Evolutionary conservation across 1,284 basidiomycete species (phyloP).

Genomic region (Dichomitus squalens): DNA sequence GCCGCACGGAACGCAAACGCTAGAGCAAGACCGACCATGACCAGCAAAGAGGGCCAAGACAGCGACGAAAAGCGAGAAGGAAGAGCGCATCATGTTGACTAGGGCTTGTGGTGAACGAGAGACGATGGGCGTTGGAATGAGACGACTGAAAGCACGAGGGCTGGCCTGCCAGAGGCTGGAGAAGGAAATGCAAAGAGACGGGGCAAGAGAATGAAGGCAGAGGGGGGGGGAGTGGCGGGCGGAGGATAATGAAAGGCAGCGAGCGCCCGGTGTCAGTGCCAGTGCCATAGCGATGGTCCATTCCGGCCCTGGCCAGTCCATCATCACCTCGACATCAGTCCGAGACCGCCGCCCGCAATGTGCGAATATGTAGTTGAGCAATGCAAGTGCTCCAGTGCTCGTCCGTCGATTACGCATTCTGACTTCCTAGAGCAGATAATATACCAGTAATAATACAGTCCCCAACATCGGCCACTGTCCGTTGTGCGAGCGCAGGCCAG

Average conservation of each 20-base stretch:
- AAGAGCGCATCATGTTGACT: constrained; percentile 14
- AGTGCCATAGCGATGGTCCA: constrained; percentile 19
- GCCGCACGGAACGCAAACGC: no score
- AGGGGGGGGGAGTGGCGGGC: background rate
- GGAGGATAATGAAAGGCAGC: background rate
- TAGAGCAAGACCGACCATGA: constrained; percentile 20
- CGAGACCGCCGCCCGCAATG: constrained; percentile 2
- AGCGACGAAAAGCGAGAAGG: constrained; percentile 15
- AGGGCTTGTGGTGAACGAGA: background rate
- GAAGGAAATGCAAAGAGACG: constrained; percentile 15
- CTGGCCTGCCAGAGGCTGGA: constrained; percentile 23
- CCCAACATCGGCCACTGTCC: background rate
- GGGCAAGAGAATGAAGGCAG: constrained; percentile 2
- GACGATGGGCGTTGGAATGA: constrained; percentile 1
- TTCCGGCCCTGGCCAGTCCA: background rate
- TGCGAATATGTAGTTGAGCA: no score
- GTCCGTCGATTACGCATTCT: background rate
- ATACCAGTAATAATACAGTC: constrained; percentile 12
- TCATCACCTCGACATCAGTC: constrained; percentile 7
- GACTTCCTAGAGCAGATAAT: background rate
- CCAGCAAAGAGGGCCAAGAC: constrained; percentile 26
- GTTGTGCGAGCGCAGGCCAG: background rate
- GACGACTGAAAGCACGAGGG: constrained; percentile 8
- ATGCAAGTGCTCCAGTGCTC: background rate
- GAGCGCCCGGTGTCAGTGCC: background rate